These are phyloP conservation scores for Ophiocordyceps camponoti-floridani DNA, from an alignment of 2,329 filamentous ascomycete genomes.

Conservation along the genomic window DNA sequence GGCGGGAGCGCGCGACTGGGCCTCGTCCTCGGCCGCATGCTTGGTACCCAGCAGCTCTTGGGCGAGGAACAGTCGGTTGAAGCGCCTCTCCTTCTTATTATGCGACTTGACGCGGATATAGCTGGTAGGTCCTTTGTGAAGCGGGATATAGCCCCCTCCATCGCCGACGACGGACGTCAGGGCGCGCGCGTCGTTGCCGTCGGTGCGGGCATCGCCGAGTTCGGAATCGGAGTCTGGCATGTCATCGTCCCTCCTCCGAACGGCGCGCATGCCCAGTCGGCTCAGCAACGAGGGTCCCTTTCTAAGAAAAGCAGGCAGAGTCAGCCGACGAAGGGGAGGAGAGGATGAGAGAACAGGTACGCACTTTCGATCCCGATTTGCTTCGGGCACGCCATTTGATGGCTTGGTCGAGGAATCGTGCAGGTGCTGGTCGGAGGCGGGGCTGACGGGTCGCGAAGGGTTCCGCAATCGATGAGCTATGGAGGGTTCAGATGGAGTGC, in stretches of 20 bases:
- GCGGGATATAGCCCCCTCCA: constrained; percentile 58
- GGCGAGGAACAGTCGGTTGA: constrained; percentile 76
- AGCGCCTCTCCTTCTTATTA: constrained; percentile 66
- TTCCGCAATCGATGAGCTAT: constrained; percentile 37
- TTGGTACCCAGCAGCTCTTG: constrained; percentile 63
- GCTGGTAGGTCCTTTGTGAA: constrained; percentile 72
- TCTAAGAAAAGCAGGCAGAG: constrained; percentile 22
- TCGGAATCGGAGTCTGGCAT: constrained; percentile 51
- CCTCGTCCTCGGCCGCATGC: constrained; percentile 12
- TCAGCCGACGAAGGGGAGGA: not conserved
- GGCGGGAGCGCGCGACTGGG: constrained; percentile 12
- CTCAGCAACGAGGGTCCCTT: constrained; percentile 85
- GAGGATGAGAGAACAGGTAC: constrained; percentile 1
- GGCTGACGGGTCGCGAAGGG: constrained; percentile 32
- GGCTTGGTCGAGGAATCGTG: constrained; percentile 22
- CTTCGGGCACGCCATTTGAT: constrained; percentile 21
- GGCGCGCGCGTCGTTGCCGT: constrained; percentile 68
- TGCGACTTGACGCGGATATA: constrained; percentile 76
- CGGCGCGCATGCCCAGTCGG: constrained; percentile 52
- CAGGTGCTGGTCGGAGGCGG: constrained; percentile 19
- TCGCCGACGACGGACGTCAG: constrained; percentile 61
- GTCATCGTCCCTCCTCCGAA: constrained; percentile 53
- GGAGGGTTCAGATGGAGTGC: constrained; percentile 18
- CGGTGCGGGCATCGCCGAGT: constrained; percentile 46
- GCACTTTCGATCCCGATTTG: constrained; percentile 47